These are phyloP conservation scores for Russula griseocarnosa DNA, from an alignment of 768 basidiomycete genomes.

Conservation along the genomic window DNA sequence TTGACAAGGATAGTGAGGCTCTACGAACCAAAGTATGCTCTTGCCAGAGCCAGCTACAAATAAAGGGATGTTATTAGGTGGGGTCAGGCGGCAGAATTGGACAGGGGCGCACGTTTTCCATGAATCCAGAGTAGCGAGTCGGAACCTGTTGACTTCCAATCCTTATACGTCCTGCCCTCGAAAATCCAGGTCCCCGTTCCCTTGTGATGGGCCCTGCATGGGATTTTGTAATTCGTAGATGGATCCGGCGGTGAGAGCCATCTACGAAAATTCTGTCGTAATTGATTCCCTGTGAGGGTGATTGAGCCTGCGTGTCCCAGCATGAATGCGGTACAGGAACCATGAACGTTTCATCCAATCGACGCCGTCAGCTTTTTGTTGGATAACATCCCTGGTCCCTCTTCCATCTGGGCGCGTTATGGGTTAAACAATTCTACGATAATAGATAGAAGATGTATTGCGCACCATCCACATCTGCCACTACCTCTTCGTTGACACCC, in stretches of 20 bases:
- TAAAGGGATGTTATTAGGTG: too few relatives aligned
- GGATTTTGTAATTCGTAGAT: not conserved
- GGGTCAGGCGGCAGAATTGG: not conserved
- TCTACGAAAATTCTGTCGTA: not conserved
- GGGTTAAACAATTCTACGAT: too few relatives aligned
- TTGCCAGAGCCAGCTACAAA: constrained; percentile 16
- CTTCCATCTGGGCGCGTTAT: too few relatives aligned
- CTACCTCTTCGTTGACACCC: not conserved
- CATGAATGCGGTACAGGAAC: too few relatives aligned
- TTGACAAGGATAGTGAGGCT: too few relatives aligned
- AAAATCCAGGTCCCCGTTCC: constrained; percentile 8
- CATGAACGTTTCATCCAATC: not conserved
- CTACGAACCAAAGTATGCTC: constrained; percentile 11
- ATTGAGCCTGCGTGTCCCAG: not conserved
- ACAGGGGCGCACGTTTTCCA: constrained; percentile 3
- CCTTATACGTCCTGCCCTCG: not conserved
- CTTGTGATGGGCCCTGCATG: not conserved
- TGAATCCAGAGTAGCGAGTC: constrained; percentile 8
- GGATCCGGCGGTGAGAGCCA: constrained; percentile 19
- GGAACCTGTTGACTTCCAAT: not conserved
- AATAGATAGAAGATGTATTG: not conserved
- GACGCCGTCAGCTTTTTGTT: too few relatives aligned
- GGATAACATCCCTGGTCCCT: too few relatives aligned
- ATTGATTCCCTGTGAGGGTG: not conserved
- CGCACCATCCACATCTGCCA: too few relatives aligned